Conservation (phyloP, 1,284 basidiomycete genomes). For the Rhodotorula sp. region DNA sequence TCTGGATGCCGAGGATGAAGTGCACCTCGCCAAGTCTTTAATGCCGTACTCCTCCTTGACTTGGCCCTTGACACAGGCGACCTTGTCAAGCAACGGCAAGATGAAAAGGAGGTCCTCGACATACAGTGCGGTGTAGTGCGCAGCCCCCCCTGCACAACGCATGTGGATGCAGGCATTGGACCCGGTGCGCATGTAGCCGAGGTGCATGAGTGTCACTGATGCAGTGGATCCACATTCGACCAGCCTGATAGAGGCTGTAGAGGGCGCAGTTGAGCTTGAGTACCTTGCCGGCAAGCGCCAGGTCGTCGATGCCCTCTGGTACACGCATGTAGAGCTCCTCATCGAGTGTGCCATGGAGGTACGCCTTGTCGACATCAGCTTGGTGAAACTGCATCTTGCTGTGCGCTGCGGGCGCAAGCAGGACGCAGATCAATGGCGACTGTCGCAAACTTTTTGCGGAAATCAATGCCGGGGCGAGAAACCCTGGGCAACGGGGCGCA, state of each 20-base stretch:
- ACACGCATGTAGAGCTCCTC: conserved; percentile 54
- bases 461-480: conserved; percentile 58
- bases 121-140: conserved; percentile 47
- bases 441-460: conserved; percentile 55
- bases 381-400: no score
- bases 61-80: conserved; percentile 46
- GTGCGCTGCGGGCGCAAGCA: no score
- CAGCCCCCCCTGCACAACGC: not conserved
- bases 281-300: no score
- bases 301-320: conserved; percentile 46
- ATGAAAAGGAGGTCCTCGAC: conserved; percentile 51
- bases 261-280: no score
- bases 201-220: conserved; percentile 43
- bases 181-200: conserved; percentile 44
- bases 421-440: conserved; percentile 49
- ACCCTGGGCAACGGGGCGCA: conserved; percentile 55
- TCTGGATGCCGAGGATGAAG: conserved; percentile 52
- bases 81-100: conserved; percentile 32
- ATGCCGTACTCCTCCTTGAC: no score
- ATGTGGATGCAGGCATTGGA: conserved; percentile 46
- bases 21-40: conserved; percentile 49
- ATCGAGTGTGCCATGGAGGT: conserved; percentile 52
- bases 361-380: conserved; percentile 17
- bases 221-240: conserved; percentile 50
- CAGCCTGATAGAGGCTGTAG: conserved; percentile 29